Base-by-base conservation (phyloP, 2,329 filamentous ascomycete species). In the Leptoxyphium fumago region DNA sequence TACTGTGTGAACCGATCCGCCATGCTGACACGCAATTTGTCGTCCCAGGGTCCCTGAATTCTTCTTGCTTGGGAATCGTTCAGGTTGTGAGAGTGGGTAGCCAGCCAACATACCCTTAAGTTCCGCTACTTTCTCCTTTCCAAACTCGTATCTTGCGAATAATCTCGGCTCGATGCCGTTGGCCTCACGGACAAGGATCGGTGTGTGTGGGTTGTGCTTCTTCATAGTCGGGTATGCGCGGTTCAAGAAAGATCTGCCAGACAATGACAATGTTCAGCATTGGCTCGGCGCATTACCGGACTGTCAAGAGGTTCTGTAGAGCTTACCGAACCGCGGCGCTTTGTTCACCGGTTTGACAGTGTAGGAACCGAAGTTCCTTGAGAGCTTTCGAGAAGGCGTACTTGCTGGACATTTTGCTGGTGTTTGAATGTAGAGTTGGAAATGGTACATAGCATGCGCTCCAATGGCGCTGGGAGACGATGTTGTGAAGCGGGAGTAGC, bases 221-320 rank as follows among this genome's bases (percentile, higher is more conserved):
- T 98, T 98, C 89, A 98, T 96, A 48, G 84, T 91, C 40, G 91
- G 91, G 67, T 98, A 98, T 53, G 87, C 80, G 63, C 85, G 79
- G 52, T 81, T 82, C 53, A 98, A 74, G 69, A 98, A 98, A 28
- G 83, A 80, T 65, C 91, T 95, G 56, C 14, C 32, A 36, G 39
- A 6, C 8, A 21, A 4, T 26, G 21, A 7, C 34, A 30, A 15
- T 41, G 21, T 41, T 26, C 21, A 26, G 21, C 21, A 26, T 26
- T 26, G 7, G 21, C 21, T 26, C 21, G 21, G 4, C 7, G 21
- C 21, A 26, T 26, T 26, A 7, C 21, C 7, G 21, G 21, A 26
- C 21, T 3, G 21, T 26, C 21, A 26, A 26, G 21, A 26, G 7
- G 21, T 26, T 26, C 21, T 7, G 3, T 26, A 3, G 21, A 26